Conservation (phyloP, 2,329 filamentous ascomycete genomes). For the Diaporthe citri region DNA sequence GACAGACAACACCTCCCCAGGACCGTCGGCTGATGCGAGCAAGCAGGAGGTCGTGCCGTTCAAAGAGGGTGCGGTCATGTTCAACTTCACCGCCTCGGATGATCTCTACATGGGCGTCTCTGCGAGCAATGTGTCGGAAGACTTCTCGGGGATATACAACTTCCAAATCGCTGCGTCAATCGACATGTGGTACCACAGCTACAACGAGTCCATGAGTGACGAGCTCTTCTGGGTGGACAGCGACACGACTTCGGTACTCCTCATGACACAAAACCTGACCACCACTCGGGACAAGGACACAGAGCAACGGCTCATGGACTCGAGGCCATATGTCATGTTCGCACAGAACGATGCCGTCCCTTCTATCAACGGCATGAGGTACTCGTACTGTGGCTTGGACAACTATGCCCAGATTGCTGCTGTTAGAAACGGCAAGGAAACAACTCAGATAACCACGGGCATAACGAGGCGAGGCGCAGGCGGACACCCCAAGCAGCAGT, state of each 20-base stretch:
- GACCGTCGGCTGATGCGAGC: slow-evolving; percentile 64
- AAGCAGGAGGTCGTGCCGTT: slow-evolving; percentile 65
- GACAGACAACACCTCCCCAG: slow-evolving; percentile 73
- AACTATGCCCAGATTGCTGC: slow-evolving; percentile 73
- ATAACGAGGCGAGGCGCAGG: slow-evolving; percentile 78
- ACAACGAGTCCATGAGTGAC: slow-evolving; percentile 59
- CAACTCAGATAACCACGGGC: slow-evolving; percentile 64
- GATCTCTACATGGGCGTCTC: slow-evolving; percentile 83
- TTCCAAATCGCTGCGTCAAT: slow-evolving; percentile 86
- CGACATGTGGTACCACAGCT: slow-evolving; percentile 81
- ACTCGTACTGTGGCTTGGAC: slow-evolving; percentile 86
- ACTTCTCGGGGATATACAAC: slow-evolving; percentile 77
- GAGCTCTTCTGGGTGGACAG: slow-evolving; percentile 85
- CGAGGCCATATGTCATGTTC: slow-evolving; percentile 82
- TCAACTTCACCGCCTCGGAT: slow-evolving; percentile 70
- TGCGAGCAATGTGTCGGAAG: slow-evolving; percentile 74
- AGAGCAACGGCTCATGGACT: slow-evolving; percentile 67
- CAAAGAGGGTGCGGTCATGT: slow-evolving; percentile 77
- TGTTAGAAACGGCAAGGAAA: slow-evolving; percentile 64
- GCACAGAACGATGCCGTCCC: slow-evolving; percentile 71
- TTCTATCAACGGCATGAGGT: slow-evolving; percentile 76
- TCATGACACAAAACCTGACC: slow-evolving; percentile 83
- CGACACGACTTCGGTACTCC: slow-evolving; percentile 81
- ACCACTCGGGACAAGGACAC: slow-evolving; percentile 61
- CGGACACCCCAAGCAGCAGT: slow-evolving; percentile 84